A percentile compares a stretch with the other conserved stretches of the same genome.
These are phyloP conservation scores for Immersiella caudata DNA, from an alignment of 495 filamentous ascomycete genomes.

Conservation along the genomic window DNA sequence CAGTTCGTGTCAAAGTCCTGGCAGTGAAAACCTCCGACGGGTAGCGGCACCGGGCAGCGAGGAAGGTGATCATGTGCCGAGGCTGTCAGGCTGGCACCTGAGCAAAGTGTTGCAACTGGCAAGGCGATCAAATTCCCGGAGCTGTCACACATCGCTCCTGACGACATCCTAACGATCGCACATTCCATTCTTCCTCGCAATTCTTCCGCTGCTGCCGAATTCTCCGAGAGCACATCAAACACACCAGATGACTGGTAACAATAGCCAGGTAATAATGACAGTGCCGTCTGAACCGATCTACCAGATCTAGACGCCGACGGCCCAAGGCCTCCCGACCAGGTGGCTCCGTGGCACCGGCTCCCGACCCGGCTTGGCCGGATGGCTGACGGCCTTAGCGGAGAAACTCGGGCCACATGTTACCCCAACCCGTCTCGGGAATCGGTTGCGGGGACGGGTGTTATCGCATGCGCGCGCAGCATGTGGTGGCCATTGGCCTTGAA, in stretches of 20 bases:
- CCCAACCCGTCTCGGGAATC: background rate
- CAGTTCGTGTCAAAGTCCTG: background rate
- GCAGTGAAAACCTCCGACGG: conserved; percentile 3
- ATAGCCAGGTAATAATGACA: background rate
- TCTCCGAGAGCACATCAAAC: background rate
- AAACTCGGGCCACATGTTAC: background rate
- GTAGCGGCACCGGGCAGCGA: conserved; percentile 9
- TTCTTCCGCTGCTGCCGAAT: background rate
- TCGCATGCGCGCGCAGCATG: background rate
- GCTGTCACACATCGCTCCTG: background rate
- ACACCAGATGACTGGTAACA: background rate
- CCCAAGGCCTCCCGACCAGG: background rate
- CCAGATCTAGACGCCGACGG: background rate
- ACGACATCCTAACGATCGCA: background rate
- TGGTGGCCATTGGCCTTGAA: background rate
- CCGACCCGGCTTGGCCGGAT: background rate
- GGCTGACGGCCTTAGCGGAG: background rate
- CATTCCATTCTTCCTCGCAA: background rate
- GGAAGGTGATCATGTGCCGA: background rate
- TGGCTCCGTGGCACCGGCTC: background rate
- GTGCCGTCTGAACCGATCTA: background rate
- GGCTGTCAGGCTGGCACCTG: background rate
- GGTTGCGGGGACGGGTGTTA: background rate
- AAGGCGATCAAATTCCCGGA: conserved; percentile 4
- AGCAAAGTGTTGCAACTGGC: background rate